Conservation (phyloP, 1,139 yeast genomes). For the Wickerhamiella pararugosa region DNA sequence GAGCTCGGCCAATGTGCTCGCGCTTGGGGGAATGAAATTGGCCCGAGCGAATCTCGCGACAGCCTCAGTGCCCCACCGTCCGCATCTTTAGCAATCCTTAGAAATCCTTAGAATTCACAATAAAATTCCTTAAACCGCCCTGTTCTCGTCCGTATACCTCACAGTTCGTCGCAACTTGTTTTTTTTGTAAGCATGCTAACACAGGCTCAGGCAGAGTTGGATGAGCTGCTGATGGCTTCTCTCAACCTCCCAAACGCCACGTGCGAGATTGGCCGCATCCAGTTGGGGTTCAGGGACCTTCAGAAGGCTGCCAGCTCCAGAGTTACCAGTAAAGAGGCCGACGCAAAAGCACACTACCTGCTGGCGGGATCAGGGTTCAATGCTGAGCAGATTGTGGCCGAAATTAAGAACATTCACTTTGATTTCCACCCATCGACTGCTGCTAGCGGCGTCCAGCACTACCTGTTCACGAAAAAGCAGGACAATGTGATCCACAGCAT, state of each 20-base stretch:
- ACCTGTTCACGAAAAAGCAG: constrained; percentile 52
- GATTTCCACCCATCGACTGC: constrained; percentile 17
- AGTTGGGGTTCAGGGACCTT: constrained; percentile 63
- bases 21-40: too few species aligned
- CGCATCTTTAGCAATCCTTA: too few species aligned
- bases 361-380: constrained; percentile 83
- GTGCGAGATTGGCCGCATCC: constrained; percentile 55
- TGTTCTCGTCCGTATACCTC: too few species aligned
- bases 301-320: constrained; percentile 52
- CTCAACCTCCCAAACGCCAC: constrained; percentile 50
- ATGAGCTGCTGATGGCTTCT: constrained; percentile 59
- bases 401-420: constrained; percentile 26
- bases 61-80: too few species aligned
- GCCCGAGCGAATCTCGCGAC: too few species aligned
- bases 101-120: too few species aligned
- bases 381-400: constrained; percentile 72
- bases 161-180: too few species aligned
- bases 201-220: constrained; percentile 25
- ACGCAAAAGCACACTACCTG: constrained; percentile 48
- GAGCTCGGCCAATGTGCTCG: too few species aligned
- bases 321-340: constrained; percentile 33
- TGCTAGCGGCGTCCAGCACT: constrained; percentile 20
- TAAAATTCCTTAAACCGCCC: too few species aligned
- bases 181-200: neutral
- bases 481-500: constrained; percentile 73